phyloP scores from a whole-genome alignment of 2,329 filamentous ascomycete species.

The Cercospora berteroae region DNA sequence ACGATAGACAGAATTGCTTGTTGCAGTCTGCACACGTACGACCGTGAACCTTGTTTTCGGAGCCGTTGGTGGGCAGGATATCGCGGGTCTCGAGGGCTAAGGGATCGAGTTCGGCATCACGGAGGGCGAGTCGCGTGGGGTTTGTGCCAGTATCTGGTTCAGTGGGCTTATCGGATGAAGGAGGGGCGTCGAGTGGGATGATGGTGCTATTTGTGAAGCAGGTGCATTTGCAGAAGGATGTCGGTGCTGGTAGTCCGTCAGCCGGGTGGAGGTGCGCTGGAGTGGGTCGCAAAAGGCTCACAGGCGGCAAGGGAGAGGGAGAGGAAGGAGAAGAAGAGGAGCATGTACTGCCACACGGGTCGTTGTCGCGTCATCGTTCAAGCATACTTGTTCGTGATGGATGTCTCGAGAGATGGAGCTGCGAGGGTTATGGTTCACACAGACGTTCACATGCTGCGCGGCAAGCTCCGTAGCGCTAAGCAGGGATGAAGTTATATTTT shows the following conservation, averaged over 20 bases:
- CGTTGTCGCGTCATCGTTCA: slow-evolving; percentile 8
- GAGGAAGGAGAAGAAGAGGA: slow-evolving; percentile 37
- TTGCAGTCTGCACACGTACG: slow-evolving; percentile 65
- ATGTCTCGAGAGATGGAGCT: not conserved
- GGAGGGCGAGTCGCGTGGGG: slow-evolving; percentile 19
- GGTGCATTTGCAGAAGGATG: slow-evolving; percentile 71
- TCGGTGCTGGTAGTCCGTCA: slow-evolving; percentile 44
- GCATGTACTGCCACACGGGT: slow-evolving; percentile 26
- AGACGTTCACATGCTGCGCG: slow-evolving; percentile 12
- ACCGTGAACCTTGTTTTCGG: slow-evolving; percentile 20
- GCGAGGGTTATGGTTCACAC: not conserved
- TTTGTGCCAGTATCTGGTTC: slow-evolving; percentile 13
- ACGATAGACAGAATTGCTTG: slow-evolving; percentile 63
- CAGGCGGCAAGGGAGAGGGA: slow-evolving; percentile 45
- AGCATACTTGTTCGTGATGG: not conserved
- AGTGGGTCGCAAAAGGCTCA: slow-evolving; percentile 30
- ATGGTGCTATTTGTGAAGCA: slow-evolving; percentile 67
- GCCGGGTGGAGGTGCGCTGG: not conserved
- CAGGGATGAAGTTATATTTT: slow-evolving; percentile 9
- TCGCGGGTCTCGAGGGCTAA: slow-evolving; percentile 13
- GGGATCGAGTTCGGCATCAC: slow-evolving; percentile 15
- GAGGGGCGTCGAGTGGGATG: slow-evolving; percentile 58
- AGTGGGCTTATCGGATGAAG: slow-evolving; percentile 23
- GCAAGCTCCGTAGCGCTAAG: slow-evolving; percentile 1
- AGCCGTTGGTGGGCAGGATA: slow-evolving; percentile 16